Evolutionary conservation across 495 filamentous ascomycete species (phyloP), one percentile per base, ranked within the genome.

Genomic region (Cenococcum geophilum): DNA sequence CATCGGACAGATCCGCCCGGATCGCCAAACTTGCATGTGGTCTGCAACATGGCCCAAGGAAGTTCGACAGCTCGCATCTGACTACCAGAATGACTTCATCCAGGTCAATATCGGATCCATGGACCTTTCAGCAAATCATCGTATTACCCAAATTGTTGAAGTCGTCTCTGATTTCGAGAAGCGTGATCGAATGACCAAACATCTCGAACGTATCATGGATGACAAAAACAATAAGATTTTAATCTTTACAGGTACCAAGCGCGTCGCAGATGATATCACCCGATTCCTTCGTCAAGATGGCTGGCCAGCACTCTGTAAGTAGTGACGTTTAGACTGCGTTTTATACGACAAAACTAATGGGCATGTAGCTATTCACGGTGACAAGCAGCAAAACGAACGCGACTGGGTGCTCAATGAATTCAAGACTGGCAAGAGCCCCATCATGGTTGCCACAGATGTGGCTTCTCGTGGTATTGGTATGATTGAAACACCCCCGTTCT

Each of bases 21-120:
- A 98, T 74, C 88, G 93, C 81, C 93, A 98, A 71, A 98, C 93
- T 63, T 95, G 92, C 84, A 98, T 98, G 93, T 98, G 93, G 93
- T 98, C 93, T 59, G 93, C 93, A 68, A 98, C 93, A 8, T 98
- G 93, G 93, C 93, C 93, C 63, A 98, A 97, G 84, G 93, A 98
- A 74, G 92, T 98, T 66, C 92, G 93, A 68, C 87, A 89, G 72
- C 80, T 97, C 60, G 93, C 93, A n/a, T 81, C 88, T 35, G 93
- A 98, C 73, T 98, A 95, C 81, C 82, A 95, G 66, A 86, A 86
- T 70, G 87, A 98, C 71, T 97, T 92, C 77, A 98, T 98, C 71
- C 93, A 98, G 77, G 93, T 97, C 75, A 98, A 97, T 79, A 92
- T 98, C 74, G 93, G 93, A 72, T 98, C 93, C 52, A 82, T 93